Evolutionary conservation across 2,329 filamentous ascomycete genomes (phyloP), one percentile per base, ranked within the genome.

Genomic region (Triangularia setosa): DNA sequence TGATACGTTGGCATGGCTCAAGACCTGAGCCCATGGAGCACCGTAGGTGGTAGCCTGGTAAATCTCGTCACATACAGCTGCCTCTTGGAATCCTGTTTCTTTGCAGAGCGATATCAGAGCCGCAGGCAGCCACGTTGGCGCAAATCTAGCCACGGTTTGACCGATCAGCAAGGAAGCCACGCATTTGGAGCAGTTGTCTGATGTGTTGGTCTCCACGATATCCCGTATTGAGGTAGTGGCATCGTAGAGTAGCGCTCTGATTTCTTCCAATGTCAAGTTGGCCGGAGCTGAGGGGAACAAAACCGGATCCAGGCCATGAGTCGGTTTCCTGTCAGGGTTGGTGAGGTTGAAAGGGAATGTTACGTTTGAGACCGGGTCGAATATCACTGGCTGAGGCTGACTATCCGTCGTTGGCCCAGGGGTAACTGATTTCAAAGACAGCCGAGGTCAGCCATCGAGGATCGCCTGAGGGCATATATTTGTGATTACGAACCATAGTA

Each of bases 21-120:
- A 74, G 1, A 87, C 76, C 68, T 87, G 84, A 4, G 84, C 84
- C 83, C 83, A 87, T 62, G 84, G 78, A 1, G 82, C 80, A 18
- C 85, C 84, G 66, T 82, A 84, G 16, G 75, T 81, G 16, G 75
- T 73, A 2, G 78, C 76, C 1, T 77, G 75, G 64, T 82, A 87
- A 52, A 77, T 78, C 23, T 78, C 75, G 60, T 78, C 74, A 68
- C 85, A 87, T 0, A 77, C 77, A 11, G 74, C 69, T 65, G 82
- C 80, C 0, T 79, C 77, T n/a, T 77, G 72, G 63, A 84, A 82
- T 6, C 73, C 69, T 11, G 79, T 83, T 12, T 73, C 71, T 65
- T 82, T 76, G 73, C 84, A 87, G 1, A 87, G 73, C 1, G 74
- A 74, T 3, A 84, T 73, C 76, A 87, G 77, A 21, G 82, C 79